These are phyloP conservation scores for Suillus clintonianus DNA, from an alignment of 768 basidiomycete genomes.

Conservation along the genomic window DNA sequence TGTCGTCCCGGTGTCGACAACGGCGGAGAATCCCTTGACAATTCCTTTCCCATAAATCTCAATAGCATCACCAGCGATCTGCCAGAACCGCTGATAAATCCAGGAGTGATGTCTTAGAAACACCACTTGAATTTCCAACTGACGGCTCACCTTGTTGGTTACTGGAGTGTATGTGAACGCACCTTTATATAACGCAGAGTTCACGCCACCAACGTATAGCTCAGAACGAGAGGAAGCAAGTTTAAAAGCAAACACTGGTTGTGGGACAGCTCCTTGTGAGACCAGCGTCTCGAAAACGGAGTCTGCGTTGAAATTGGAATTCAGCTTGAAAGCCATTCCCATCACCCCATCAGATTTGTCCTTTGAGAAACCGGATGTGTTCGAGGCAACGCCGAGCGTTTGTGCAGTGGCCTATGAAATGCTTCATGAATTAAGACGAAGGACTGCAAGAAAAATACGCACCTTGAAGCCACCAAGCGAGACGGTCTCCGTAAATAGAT, in stretches of 20 bases:
- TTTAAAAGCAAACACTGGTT: constrained; percentile 40
- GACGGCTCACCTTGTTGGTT: constrained; percentile 25
- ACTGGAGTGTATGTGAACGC: constrained; percentile 38
- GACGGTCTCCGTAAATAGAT: constrained; percentile 41
- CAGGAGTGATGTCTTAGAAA: constrained; percentile 1
- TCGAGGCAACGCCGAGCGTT: constrained; percentile 22
- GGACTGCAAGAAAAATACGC: constrained; percentile 9
- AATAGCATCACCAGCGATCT: constrained; percentile 15
- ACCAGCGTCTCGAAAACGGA: constrained; percentile 48
- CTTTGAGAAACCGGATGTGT: constrained; percentile 12
- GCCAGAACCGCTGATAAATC: constrained; percentile 23
- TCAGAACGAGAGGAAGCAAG: constrained; percentile 34
- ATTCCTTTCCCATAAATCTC: constrained; percentile 22
- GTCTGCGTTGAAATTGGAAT: constrained; percentile 35
- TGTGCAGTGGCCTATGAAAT: constrained; percentile 25
- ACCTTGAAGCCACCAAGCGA: constrained; percentile 33
- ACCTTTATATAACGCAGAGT: constrained; percentile 41
- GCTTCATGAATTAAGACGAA: constrained; percentile 6
- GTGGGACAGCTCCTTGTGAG: constrained; percentile 33
- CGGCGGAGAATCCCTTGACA: constrained; percentile 7
- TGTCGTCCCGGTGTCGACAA: constrained; percentile 54
- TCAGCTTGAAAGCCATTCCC: constrained; percentile 44
- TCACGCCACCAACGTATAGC: constrained; percentile 43
- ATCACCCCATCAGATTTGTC: constrained; percentile 30
- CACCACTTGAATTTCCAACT: background rate